Evolutionary conservation across 2,329 filamentous ascomycete genomes (phyloP).

Genomic region (Penicillium crustosum): DNA sequence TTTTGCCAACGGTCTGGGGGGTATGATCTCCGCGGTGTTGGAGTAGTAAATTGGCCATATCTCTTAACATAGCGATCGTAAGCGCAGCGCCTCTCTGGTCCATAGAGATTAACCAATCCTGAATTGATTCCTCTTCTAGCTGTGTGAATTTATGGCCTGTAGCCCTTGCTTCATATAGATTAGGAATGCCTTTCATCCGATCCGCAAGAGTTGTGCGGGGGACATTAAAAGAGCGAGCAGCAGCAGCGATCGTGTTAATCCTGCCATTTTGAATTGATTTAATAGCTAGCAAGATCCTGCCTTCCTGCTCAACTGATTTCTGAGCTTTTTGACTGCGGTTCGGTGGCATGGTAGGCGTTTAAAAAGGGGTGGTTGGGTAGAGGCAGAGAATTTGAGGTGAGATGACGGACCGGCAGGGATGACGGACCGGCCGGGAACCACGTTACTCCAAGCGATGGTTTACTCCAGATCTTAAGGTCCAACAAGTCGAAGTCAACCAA

Average conservation of each 20-base stretch:
- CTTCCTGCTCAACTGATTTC: background rate
- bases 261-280: constrained; percentile 1
- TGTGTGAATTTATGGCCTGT: constrained; percentile 6
- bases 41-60: constrained; percentile 4
- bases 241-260: background rate
- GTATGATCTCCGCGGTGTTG: background rate
- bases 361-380: too few relatives aligned
- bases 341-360: background rate
- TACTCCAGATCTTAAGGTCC: too few relatives aligned
- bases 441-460: too few relatives aligned
- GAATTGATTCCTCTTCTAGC: background rate
- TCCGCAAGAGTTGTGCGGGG: too few relatives aligned
- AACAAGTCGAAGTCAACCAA: too few relatives aligned
- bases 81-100: background rate
- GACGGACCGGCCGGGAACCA: too few relatives aligned
- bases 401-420: too few relatives aligned
- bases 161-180: background rate
- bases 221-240: constrained; percentile 3
- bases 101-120: background rate
- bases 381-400: too few relatives aligned
- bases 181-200: background rate
- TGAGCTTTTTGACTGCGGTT: background rate
- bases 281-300: constrained; percentile 3
- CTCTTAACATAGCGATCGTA: background rate
- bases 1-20: background rate